A percentile compares a stretch with the other conserved stretches of the same genome.
Evolutionary conservation across 345 rosid genomes (phyloP).

Genomic region (Lepidium sativum): DNA sequence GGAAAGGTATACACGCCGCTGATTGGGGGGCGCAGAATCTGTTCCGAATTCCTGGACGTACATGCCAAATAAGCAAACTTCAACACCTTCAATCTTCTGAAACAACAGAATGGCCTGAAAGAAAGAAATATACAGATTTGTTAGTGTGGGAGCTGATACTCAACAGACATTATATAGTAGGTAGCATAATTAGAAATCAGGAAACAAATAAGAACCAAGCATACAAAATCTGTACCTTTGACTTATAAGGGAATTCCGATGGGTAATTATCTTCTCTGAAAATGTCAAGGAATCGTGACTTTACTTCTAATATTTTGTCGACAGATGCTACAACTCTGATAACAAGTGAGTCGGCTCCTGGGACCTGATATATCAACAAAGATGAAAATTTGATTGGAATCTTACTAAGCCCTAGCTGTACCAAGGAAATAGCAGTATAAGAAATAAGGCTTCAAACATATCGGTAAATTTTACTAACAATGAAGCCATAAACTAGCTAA

Average conservation of each 20-base stretch:
- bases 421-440: not conserved
- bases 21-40: slow-evolving; percentile 86
- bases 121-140: slow-evolving; percentile 8
- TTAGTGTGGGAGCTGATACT: not conserved
- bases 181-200: not conserved
- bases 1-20: slow-evolving; percentile 96
- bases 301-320: slow-evolving; percentile 94
- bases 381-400: not conserved
- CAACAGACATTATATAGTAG: not conserved
- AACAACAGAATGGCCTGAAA: slow-evolving; percentile 82
- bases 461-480: not conserved
- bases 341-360: slow-evolving; percentile 92
- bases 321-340: slow-evolving; percentile 96
- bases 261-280: slow-evolving; percentile 93
- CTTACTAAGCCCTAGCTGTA: not conserved
- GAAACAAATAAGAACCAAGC: slow-evolving; percentile 8
- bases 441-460: not conserved
- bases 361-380: slow-evolving; percentile 48
- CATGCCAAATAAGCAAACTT: slow-evolving; percentile 99
- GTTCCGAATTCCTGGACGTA: slow-evolving; percentile 99
- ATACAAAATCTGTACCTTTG: slow-evolving; percentile 51
- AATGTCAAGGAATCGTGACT: slow-evolving; percentile 90
- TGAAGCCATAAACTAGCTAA: not conserved
- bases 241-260: slow-evolving; percentile 86
- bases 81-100: slow-evolving; percentile 99